phyloP scores from a whole-genome alignment of 192 early-diverging fungal species.

The Podila verticillata region DNA sequence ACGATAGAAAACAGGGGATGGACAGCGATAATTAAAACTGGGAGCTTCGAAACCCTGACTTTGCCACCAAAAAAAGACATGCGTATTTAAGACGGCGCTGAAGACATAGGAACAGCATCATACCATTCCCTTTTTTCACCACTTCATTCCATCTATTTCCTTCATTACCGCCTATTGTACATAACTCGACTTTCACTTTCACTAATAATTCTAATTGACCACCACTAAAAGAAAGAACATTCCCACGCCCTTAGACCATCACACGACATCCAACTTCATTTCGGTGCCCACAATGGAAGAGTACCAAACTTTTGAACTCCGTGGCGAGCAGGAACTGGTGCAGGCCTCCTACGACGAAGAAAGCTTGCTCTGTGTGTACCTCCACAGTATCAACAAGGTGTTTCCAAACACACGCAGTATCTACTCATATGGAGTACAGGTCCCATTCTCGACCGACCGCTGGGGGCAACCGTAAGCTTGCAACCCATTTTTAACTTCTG shows the following conservation, averaged over 20 bases:
- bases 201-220: too few species aligned
- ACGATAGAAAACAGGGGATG: too few species aligned
- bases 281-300: slow-evolving; percentile 6
- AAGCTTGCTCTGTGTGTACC: slow-evolving; percentile 31
- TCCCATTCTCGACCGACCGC: slow-evolving; percentile 12
- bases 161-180: neutral
- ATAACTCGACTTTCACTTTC: neutral
- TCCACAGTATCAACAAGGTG: slow-evolving; percentile 10
- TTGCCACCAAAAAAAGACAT: neutral
- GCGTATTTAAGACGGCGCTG: too few species aligned
- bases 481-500: too few species aligned
- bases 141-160: neutral
- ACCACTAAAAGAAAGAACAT: too few species aligned
- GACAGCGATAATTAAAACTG: neutral
- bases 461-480: slow-evolving; percentile 19
- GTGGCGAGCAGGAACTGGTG: slow-evolving; percentile 35
- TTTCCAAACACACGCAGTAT: slow-evolving; percentile 32
- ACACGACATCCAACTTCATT: neutral
- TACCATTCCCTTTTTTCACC: neutral
- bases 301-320: slow-evolving; percentile 35
- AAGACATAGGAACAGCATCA: neutral
- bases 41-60: neutral
- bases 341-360: slow-evolving; percentile 27
- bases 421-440: slow-evolving; percentile 29
- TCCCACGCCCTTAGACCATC: too few species aligned